Evolutionary conservation across 208 protist genomes (phyloP).

Genomic region (Sergeia podlipaevii): DNA sequence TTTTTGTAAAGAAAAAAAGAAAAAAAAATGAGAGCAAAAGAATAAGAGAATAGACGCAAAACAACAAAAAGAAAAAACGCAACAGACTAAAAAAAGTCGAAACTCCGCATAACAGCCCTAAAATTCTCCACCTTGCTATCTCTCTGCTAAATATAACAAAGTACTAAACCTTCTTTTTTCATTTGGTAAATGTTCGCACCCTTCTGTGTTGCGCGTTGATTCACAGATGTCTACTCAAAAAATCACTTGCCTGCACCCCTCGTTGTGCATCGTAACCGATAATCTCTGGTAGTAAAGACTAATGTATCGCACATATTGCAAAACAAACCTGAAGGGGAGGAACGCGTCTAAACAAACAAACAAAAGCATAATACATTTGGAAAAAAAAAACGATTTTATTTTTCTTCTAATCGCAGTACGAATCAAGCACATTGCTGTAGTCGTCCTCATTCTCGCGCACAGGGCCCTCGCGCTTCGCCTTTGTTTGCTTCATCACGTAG

Average conservation of each 20-base stretch:
- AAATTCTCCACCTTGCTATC: too few species aligned
- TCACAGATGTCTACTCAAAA: too few species aligned
- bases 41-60: neutral
- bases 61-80: conserved; percentile 16
- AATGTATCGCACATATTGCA: too few species aligned
- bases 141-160: too few species aligned
- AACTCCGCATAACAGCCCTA: too few species aligned
- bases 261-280: too few species aligned
- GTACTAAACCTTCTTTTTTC: too few species aligned
- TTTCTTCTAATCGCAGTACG: conserved; percentile 15
- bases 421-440: conserved; percentile 10
- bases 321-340: too few species aligned
- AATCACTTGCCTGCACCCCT: too few species aligned
- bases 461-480: conserved; percentile 50
- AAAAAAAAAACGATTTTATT: conserved; percentile 9
- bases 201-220: too few species aligned
- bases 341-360: conserved; percentile 7
- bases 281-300: too few species aligned
- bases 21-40: conserved; percentile 1
- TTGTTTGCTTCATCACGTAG: conserved; percentile 78
- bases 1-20: conserved; percentile 8
- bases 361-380: conserved; percentile 9
- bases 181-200: too few species aligned
- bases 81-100: conserved; percentile 6
- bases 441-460: conserved; percentile 3